A percentile compares a stretch with the other conserved stretches of the same genome.
Evolutionary conservation across 768 basidiomycete genomes (phyloP).

Genomic region (Suillus spraguei): DNA sequence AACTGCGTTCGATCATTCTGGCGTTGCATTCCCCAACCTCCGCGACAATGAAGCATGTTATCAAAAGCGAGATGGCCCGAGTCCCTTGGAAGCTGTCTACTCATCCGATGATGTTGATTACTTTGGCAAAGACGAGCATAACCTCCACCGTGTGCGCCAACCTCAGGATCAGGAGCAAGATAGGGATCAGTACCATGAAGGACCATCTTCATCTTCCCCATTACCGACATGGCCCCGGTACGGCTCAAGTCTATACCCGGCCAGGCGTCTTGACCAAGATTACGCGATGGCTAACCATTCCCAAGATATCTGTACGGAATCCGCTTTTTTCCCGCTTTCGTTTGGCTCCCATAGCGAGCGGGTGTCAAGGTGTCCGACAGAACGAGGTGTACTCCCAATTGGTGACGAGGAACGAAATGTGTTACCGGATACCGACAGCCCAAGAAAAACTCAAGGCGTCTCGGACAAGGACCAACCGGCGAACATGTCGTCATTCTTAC

Average conservation of each 20-base stretch:
- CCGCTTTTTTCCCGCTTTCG: neutral
- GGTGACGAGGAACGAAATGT: neutral
- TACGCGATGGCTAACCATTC: neutral
- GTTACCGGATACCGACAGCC: neutral
- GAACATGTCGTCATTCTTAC: neutral
- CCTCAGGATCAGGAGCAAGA: neutral
- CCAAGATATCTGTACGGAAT: neutral
- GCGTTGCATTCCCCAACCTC: constrained; percentile 19
- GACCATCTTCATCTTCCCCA: neutral
- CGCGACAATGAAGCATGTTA: neutral
- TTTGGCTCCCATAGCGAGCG: neutral
- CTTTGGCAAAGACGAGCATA: constrained; percentile 18
- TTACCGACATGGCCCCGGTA: neutral
- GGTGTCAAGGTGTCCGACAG: neutral
- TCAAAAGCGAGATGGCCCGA: neutral
- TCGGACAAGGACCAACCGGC: neutral
- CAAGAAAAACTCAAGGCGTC: too few species aligned
- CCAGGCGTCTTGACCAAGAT: neutral
- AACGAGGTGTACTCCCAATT: neutral
- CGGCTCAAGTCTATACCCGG: neutral
- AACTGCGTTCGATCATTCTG: constrained; percentile 26
- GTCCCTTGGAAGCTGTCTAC: constrained; percentile 5
- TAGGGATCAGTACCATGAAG: neutral
- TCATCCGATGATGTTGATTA: constrained; percentile 2
- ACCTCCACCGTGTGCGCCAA: neutral